Evolutionary conservation across 2,329 filamentous ascomycete species (phyloP).

Genomic region (Colletotrichum shisoi): DNA sequence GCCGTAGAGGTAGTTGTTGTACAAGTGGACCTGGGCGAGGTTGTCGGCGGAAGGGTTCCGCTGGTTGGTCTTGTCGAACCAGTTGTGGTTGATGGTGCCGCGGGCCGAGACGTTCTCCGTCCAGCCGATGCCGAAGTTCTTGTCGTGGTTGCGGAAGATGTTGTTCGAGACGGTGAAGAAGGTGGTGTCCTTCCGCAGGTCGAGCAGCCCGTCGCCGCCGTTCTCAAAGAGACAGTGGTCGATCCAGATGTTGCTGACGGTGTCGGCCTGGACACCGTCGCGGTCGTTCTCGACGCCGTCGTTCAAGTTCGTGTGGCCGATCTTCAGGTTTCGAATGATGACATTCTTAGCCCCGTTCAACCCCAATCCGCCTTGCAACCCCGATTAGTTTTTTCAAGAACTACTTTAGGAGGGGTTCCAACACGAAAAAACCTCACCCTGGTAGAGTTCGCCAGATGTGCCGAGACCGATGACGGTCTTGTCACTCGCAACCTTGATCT

Average conservation of each 20-base stretch:
- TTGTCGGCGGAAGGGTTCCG: slow-evolving; percentile 39
- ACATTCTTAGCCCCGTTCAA: slow-evolving; percentile 39
- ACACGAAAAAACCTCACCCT: slow-evolving; percentile 11
- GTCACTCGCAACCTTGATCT: slow-evolving; percentile 41
- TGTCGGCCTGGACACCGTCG: slow-evolving; percentile 38
- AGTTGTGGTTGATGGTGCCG: slow-evolving; percentile 40
- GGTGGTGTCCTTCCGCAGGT: slow-evolving; percentile 39
- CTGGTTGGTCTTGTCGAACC: slow-evolving; percentile 38
- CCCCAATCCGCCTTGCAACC: slow-evolving; percentile 34
- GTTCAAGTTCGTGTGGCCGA: slow-evolving; percentile 27
- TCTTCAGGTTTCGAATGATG: slow-evolving; percentile 41
- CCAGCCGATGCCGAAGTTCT: slow-evolving; percentile 41
- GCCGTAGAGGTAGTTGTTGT: slow-evolving; percentile 39
- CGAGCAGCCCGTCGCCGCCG: slow-evolving; percentile 37
- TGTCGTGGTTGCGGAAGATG: slow-evolving; percentile 40
- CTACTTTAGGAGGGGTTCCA: fast-evolving
- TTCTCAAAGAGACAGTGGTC: slow-evolving; percentile 39
- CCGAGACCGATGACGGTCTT: slow-evolving; percentile 42
- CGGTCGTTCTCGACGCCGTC: slow-evolving; percentile 33
- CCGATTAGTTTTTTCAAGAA: not conserved
- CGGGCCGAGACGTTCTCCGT: slow-evolving; percentile 38
- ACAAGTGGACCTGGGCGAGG: slow-evolving; percentile 37
- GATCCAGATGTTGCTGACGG: slow-evolving; percentile 40
- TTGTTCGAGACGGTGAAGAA: slow-evolving; percentile 41
- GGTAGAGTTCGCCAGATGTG: slow-evolving; percentile 28